Evolutionary conservation across 1,284 basidiomycete species (phyloP), one percentile per base, ranked within the genome.

Genomic region (Boletus holoroseus): DNA sequence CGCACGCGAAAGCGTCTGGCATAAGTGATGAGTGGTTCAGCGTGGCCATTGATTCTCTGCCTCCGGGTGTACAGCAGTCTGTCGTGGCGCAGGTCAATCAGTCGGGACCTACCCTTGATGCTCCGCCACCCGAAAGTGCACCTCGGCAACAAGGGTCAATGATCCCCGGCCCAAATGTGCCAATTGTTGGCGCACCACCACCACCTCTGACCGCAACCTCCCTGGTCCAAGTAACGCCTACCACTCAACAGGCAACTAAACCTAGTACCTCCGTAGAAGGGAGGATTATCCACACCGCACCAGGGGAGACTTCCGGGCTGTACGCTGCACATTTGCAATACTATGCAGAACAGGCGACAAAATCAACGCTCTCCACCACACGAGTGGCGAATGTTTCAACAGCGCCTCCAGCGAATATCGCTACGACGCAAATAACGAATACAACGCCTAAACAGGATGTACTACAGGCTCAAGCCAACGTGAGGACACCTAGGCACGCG

Each of bases 401-500:
- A 13, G 5, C 31, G 2, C 28, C 22, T 12, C 9, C 42, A 5
- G 20, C 20, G 11, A 51, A 50, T 34, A 26, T 36, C 13, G 18
- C 40, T 31, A 15, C 28, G 31, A 35, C 30, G 7, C 47, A 45
- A 38, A 30, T 35, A 36, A 12, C 3, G 15, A 20, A 27, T n/a
- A 35, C 22, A 32, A 55, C 56, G 35, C 56, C 57, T n/a, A 34
- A 43, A 40, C 43, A 38, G 27, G 41, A 43, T 20, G 16, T 16
- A 9, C 34, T 44, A 28, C 49, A 36, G 15, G 20, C 9, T 20
- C 40, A 35, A 22, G n/a, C 38, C 20, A 42, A 34, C 13, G 20
- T 48, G 20, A 64, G 63, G 53, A 67, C 68, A 1, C 73, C 74
- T 3, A 64, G 63, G 28, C 63, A 71, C 24, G 72, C 69, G 3